Percentiles rank a stretch among this genome's conserved stretches.
These are phyloP conservation scores for Vitis cinerea DNA, from an alignment of 164 flowering plant genomes.

Conservation along the genomic window DNA sequence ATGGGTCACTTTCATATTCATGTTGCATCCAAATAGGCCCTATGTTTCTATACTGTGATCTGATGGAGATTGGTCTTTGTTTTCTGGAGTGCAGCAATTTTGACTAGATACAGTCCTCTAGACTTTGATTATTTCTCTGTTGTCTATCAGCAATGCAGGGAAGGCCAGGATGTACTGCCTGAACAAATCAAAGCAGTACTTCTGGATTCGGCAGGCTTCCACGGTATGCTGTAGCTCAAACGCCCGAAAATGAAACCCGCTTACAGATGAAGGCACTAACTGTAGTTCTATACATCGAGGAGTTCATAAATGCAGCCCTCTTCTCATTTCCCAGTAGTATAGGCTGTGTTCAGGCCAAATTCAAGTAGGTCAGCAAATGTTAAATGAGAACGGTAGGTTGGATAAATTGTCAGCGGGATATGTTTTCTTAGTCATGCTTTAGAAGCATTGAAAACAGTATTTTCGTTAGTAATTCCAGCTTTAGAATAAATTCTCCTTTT, in stretches of 20 bases:
- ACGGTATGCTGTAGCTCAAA: slow-evolving; percentile 18
- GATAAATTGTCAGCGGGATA: no score
- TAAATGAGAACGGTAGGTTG: background rate
- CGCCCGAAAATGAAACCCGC: background rate
- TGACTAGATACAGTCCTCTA: background rate
- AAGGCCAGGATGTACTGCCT: slow-evolving; percentile 30
- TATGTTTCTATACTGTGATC: background rate
- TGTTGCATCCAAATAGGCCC: background rate
- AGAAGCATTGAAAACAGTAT: background rate
- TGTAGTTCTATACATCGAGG: background rate
- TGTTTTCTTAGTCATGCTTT: background rate
- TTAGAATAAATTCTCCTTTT: background rate
- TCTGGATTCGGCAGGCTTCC: slow-evolving; percentile 29
- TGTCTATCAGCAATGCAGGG: slow-evolving; percentile 34
- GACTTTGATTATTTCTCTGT: background rate
- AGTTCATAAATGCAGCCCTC: slow-evolving; percentile 8
- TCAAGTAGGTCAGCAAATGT: background rate
- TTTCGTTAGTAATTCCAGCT: background rate
- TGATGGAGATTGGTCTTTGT: background rate
- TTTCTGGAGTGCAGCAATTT: background rate
- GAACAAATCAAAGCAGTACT: slow-evolving; percentile 43
- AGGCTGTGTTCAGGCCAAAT: background rate
- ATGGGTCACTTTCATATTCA: background rate
- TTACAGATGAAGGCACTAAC: slow-evolving; percentile 10
- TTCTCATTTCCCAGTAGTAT: background rate